These are phyloP conservation scores for Myriosclerotinia scirpicola DNA, from an alignment of 2,329 filamentous ascomycete genomes.

Conservation along the genomic window DNA sequence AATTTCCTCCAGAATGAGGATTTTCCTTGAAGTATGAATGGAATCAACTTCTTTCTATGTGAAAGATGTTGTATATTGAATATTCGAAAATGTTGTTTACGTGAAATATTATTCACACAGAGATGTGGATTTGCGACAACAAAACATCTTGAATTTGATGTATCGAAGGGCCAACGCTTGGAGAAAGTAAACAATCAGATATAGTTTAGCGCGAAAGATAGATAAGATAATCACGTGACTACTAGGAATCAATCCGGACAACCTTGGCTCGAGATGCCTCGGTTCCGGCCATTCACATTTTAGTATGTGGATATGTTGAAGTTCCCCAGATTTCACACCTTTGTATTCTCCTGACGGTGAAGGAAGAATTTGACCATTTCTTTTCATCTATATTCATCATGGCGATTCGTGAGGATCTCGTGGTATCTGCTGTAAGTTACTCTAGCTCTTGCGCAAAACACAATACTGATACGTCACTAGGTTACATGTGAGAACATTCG, in stretches of 20 bases:
- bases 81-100: conserved; percentile 1
- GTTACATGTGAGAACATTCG: conserved; percentile 40
- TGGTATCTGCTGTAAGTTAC: conserved; percentile 71
- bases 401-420: conserved; percentile 91
- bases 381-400: conserved; percentile 46
- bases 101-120: conserved; percentile 10
- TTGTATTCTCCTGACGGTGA: conserved; percentile 16
- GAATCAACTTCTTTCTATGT: conserved; percentile 12
- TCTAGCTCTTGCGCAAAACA: conserved; percentile 21
- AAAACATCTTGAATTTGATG: conserved; percentile 11
- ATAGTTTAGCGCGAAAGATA: conserved; percentile 1
- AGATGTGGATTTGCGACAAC: conserved; percentile 16
- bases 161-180: conserved; percentile 15
- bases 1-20: conserved; percentile 18
- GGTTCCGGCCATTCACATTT: conserved; percentile 30
- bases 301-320: conserved; percentile 9
- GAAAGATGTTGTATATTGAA: conserved; percentile 11
- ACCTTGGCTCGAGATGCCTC: conserved; percentile 25
- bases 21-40: neutral
- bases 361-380: neutral
- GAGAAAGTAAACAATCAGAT: conserved; percentile 24
- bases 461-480: conserved; percentile 36
- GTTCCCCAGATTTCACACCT: conserved; percentile 17
- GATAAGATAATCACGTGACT: conserved; percentile 14
- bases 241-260: neutral